These are phyloP conservation scores for Fereydounia khargensis DNA, from an alignment of 1,284 basidiomycete species.

Conservation along the genomic window DNA sequence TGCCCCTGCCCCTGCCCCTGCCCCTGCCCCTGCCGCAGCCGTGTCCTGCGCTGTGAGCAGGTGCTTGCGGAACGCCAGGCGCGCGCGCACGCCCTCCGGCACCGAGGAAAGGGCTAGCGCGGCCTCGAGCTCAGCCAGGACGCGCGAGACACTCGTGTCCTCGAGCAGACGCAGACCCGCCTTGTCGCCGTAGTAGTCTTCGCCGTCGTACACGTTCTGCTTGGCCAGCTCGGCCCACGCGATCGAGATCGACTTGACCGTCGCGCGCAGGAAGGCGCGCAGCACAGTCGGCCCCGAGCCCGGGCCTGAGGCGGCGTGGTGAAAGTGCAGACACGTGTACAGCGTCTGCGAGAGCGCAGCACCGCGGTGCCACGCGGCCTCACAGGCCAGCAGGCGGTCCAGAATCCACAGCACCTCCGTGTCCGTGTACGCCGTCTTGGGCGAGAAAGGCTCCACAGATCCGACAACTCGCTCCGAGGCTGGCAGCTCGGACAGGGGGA, in stretches of 20 bases:
- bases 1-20: too few relatives aligned
- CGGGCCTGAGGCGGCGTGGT: slow-evolving; percentile 50
- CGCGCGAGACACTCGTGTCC: slow-evolving; percentile 65
- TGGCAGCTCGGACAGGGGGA: slow-evolving; percentile 30
- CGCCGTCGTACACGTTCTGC: slow-evolving; percentile 58
- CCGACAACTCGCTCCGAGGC: slow-evolving; percentile 59
- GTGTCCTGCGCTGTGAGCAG: too few relatives aligned
- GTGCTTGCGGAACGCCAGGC: too few relatives aligned
- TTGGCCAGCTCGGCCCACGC: slow-evolving; percentile 71
- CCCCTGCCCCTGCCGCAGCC: too few relatives aligned
- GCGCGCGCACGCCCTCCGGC: too few relatives aligned
- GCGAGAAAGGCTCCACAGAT: too few relatives aligned
- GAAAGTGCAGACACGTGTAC: slow-evolving; percentile 76
- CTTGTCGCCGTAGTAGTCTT: slow-evolving; percentile 85
- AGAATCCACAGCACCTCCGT: slow-evolving; percentile 83
- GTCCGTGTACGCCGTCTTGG: too few relatives aligned
- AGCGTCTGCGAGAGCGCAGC: slow-evolving; percentile 81
- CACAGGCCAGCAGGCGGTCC: slow-evolving; percentile 74
- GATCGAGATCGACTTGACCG: slow-evolving; percentile 79
- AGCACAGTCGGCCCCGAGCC: slow-evolving; percentile 61
- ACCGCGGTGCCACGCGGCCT: slow-evolving; percentile 84
- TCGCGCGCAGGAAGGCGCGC: slow-evolving; percentile 68
- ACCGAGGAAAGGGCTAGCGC: too few relatives aligned
- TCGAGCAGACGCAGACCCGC: slow-evolving; percentile 77
- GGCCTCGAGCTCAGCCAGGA: slow-evolving; percentile 67